Base-by-base conservation (phyloP, 2,329 filamentous ascomycete species). In the Aspergillus candidus region DNA sequence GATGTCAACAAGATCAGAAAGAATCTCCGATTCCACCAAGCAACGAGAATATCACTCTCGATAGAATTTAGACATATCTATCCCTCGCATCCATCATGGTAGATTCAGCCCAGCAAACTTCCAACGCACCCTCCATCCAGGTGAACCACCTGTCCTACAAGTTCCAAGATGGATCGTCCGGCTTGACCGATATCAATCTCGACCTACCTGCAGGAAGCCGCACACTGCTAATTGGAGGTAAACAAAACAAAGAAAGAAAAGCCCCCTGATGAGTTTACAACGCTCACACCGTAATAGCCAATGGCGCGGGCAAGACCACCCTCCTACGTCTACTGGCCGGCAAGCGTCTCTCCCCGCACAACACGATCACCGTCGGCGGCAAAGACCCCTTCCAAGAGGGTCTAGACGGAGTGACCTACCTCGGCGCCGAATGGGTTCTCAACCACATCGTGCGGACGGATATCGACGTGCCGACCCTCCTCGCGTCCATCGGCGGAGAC, bases 301-400 rank as follows among this genome's bases (percentile, higher is more conserved):
- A 98, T 68, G 93, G 93, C 51, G 91, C 93, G 14, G 93, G 93
- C 54, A 98, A 98, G 72, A 97, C 93, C 7, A 98, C 93, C 0
- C 83, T 98, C 45, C 83, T 98, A 37, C 90, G 90, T 48, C 85
- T 98, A 35, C 82, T 98, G 48, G 88, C 90, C 13, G 93, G 93
- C 62, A 97, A 97, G 74, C 88, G 90, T 44, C 86, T 98, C 59
- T 86, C 91, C 1, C 91, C 93, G 0, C 71, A 73, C 41, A 73
- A 78, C 61, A 82, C 83, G 52, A 86, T 98, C 65, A 73, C 72
- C 58, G 83, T 98, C 50, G 84, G 80, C 38, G 88, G 86, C 51
- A 80, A 88, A 38, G 93, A 98, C 68, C 93, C 93, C 7, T 98
- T 98, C 79, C 86, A 88, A 66, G 79, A 89, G 31, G 82, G 84